These are phyloP conservation scores for Cordyceps farinosa DNA, from an alignment of 2,329 filamentous ascomycete species.

Conservation along the genomic window DNA sequence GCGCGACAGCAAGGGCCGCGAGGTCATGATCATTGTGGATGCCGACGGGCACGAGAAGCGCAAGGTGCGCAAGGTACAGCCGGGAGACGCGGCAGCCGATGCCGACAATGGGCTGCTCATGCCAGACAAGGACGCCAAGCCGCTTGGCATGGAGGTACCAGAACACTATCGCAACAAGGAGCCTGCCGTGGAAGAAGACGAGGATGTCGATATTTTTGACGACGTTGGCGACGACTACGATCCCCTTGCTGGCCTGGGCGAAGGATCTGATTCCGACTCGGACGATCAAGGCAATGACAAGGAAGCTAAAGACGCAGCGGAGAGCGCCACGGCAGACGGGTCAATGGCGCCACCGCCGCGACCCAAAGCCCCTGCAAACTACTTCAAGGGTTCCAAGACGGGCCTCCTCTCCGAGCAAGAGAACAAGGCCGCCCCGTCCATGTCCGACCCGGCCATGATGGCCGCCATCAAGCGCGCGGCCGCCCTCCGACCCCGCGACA, in stretches of 20 bases:
- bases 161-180: slow-evolving; percentile 52
- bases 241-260: slow-evolving; percentile 57
- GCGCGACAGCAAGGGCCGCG: slow-evolving; percentile 56
- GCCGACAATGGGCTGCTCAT: slow-evolving; percentile 45
- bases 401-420: slow-evolving; percentile 51
- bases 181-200: slow-evolving; percentile 46
- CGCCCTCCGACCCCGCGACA: slow-evolving; percentile 50
- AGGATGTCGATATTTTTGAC: slow-evolving; percentile 63
- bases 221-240: slow-evolving; percentile 65
- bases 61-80: slow-evolving; percentile 55
- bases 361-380: slow-evolving; percentile 47
- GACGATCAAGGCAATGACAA: slow-evolving; percentile 42
- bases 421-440: slow-evolving; percentile 49
- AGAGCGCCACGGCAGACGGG: slow-evolving; percentile 25
- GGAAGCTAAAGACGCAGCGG: slow-evolving; percentile 22
- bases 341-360: slow-evolving; percentile 47
- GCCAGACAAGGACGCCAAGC: slow-evolving; percentile 53
- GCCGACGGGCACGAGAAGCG: slow-evolving; percentile 64
- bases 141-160: slow-evolving; percentile 64
- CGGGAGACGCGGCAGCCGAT: slow-evolving; percentile 33
- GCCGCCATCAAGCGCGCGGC: slow-evolving; percentile 85
- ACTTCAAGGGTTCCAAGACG: slow-evolving; percentile 59
- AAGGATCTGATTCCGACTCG: slow-evolving; percentile 39
- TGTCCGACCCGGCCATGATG: slow-evolving; percentile 73
- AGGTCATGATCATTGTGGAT: slow-evolving; percentile 63